Conservation (phyloP, 495 filamentous ascomycete species). For the Tuber indicum region DNA sequence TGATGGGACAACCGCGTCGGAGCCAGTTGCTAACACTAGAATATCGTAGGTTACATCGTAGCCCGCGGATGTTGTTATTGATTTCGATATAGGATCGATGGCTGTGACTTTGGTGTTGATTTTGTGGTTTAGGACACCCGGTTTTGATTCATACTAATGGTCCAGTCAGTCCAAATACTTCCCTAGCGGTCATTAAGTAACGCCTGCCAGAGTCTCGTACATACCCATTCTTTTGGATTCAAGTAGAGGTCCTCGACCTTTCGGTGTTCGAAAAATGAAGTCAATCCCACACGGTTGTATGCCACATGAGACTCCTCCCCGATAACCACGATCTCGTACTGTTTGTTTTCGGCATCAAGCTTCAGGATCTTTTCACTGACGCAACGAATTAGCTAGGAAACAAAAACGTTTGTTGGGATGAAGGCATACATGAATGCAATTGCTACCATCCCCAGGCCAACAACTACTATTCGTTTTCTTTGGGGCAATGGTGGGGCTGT, state of each 20-base stretch:
- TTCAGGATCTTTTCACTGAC: slow-evolving; percentile 86
- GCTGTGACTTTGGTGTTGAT: slow-evolving; percentile 72
- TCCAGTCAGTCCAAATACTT: background rate
- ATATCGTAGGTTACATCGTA: slow-evolving; percentile 74
- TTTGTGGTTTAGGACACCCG: slow-evolving; percentile 68
- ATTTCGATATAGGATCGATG: slow-evolving; percentile 59
- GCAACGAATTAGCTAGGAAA: background rate
- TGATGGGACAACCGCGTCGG: slow-evolving; percentile 74
- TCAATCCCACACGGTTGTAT: slow-evolving; percentile 94
- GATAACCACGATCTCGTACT: slow-evolving; percentile 83
- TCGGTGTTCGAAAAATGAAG: slow-evolving; percentile 85
- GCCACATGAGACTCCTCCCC: slow-evolving; percentile 89
- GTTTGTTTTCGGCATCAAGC: slow-evolving; percentile 64
- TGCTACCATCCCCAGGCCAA: slow-evolving; percentile 93
- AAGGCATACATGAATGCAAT: slow-evolving; percentile 78
- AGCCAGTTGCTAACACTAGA: slow-evolving; percentile 85
- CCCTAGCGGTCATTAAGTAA: background rate
- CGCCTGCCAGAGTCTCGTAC: slow-evolving; percentile 27
- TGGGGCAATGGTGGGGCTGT: background rate
- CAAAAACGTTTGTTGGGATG: background rate
- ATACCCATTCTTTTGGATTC: slow-evolving; percentile 82
- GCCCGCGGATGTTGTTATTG: slow-evolving; percentile 64
- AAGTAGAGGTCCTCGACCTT: slow-evolving; percentile 85
- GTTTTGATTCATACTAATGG: slow-evolving; percentile 45
- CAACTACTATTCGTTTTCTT: slow-evolving; percentile 71